Evolutionary conservation across 208 protist genomes (phyloP).

Genomic region (Leishmania mexicana): DNA sequence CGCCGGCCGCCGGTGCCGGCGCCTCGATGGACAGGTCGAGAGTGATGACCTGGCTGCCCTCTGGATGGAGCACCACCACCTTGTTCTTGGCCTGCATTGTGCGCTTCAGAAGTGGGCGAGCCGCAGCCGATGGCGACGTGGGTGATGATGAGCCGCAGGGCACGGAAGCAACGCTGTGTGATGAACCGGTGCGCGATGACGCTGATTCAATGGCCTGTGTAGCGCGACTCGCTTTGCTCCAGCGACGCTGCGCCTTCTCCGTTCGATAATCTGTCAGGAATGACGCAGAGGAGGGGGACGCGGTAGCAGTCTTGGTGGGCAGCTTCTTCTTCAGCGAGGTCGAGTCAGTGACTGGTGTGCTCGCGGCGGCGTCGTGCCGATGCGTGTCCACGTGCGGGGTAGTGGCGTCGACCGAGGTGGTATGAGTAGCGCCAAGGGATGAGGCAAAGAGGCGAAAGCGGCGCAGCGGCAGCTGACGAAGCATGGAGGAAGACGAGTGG

Average conservation of each 20-base stretch:
- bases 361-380: not conserved
- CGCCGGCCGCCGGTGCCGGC: not conserved
- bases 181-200: not conserved
- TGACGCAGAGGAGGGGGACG: not conserved
- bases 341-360: not conserved
- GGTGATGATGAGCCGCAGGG: not conserved
- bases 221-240: not conserved
- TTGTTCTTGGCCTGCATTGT: slow-evolving; percentile 39
- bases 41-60: slow-evolving; percentile 37
- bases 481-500: not conserved
- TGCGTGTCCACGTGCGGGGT: too few relatives aligned
- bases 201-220: not conserved
- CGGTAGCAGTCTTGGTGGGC: not conserved
- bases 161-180: not conserved
- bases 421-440: not conserved
- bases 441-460: slow-evolving; percentile 10
- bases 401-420: not conserved
- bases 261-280: slow-evolving; percentile 8
- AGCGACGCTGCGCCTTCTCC: slow-evolving; percentile 12
- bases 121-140: not conserved
- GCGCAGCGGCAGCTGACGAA: not conserved
- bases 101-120: slow-evolving; percentile 7
- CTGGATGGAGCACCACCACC: slow-evolving; percentile 36
- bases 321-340: not conserved
- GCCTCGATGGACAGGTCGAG: slow-evolving; percentile 44